Evolutionary conservation across 441 rosid genomes (phyloP).

Genomic region (Adansonia madagascariensis): DNA sequence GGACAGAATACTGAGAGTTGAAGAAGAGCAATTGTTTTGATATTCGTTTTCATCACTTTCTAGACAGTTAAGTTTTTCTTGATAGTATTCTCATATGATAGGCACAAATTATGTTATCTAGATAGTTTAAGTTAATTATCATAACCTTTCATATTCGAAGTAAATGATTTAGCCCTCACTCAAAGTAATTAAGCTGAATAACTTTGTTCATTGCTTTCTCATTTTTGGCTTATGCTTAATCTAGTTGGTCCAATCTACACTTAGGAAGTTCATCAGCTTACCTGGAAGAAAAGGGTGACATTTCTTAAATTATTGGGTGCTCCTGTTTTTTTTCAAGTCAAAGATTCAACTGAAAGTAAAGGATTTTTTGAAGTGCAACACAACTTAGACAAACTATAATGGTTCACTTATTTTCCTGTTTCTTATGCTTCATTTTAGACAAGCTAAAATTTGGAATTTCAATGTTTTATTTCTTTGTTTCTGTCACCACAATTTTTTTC

Average conservation of each 20-base stretch:
- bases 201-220: background rate
- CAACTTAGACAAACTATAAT: background rate
- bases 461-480: background rate
- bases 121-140: conserved; percentile 1
- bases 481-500: background rate
- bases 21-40: background rate
- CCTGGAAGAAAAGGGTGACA: conserved; percentile 1
- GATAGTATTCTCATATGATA: background rate
- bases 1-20: background rate
- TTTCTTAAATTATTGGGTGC: background rate
- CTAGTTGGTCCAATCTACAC: background rate
- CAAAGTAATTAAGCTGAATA: conserved; percentile 6
- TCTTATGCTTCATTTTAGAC: background rate
- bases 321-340: background rate
- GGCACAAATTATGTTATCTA: background rate
- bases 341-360: background rate
- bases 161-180: background rate
- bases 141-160: background rate
- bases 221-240: background rate
- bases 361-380: background rate
- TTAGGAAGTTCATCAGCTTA: background rate
- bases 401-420: background rate
- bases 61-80: background rate
- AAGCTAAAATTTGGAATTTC: background rate
- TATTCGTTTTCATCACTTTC: background rate